Evolutionary conservation across 2,329 filamentous ascomycete species (phyloP).

Genomic region (Exophiala mesophila): DNA sequence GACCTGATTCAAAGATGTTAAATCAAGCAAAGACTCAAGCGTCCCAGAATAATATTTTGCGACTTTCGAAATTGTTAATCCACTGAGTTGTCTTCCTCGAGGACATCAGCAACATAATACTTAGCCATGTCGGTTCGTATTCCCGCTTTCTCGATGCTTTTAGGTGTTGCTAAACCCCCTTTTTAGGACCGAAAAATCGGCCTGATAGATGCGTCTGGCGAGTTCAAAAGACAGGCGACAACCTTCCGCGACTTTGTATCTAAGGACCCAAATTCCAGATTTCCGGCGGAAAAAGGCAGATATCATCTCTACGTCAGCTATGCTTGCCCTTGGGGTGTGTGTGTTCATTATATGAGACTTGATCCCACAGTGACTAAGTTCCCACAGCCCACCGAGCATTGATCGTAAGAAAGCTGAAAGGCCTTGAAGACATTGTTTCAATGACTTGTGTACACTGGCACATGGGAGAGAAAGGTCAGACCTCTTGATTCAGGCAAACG

Average conservation of each 20-base stretch:
- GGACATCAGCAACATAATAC: no score
- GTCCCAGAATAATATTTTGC: no score
- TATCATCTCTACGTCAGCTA: conserved; percentile 95
- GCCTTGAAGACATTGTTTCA: conserved; percentile 47
- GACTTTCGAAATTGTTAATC: no score
- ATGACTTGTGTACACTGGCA: conserved; percentile 79
- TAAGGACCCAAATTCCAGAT: conserved; percentile 63
- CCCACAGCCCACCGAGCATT: conserved; percentile 44
- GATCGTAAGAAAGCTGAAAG: conserved; percentile 47
- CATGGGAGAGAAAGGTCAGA: conserved; percentile 50
- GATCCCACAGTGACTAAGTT: no score
- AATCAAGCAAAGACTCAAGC: no score
- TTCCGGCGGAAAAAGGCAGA: conserved; percentile 76
- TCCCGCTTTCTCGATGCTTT: no score
- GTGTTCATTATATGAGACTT: neutral
- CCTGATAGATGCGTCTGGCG: conserved; percentile 48
- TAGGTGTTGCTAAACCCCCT: no score
- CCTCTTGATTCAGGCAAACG: conserved; percentile 41
- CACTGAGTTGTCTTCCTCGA: no score
- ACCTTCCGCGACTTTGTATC: conserved; percentile 78
- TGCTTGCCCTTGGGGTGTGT: conserved; percentile 76
- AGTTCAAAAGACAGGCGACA: conserved; percentile 83
- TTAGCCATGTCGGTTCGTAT: no score
- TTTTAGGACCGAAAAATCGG: neutral
- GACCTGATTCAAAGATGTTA: no score